Evolutionary conservation across 2,329 filamentous ascomycete species (phyloP).

Genomic region (Ophiostoma pallidulum): DNA sequence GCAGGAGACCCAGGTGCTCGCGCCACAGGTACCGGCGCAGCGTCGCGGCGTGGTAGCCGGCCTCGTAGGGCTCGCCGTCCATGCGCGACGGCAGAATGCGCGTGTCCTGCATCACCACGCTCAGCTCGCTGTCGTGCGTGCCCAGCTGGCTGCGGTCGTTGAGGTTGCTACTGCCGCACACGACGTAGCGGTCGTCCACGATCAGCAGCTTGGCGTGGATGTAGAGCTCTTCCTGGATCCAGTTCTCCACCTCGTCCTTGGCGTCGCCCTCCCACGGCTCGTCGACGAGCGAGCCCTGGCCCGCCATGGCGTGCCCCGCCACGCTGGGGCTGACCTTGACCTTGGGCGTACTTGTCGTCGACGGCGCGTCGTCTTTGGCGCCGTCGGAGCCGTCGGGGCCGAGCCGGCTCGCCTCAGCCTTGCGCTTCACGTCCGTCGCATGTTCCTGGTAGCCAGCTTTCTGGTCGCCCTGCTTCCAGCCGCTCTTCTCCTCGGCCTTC

Average conservation of each 20-base stretch:
- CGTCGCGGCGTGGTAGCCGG: slow-evolving; percentile 66
- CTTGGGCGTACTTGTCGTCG: background rate
- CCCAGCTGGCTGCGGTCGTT: slow-evolving; percentile 87
- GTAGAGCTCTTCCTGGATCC: slow-evolving; percentile 94
- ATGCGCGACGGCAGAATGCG: slow-evolving; percentile 62
- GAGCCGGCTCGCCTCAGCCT: slow-evolving; percentile 36
- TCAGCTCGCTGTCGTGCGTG: slow-evolving; percentile 82
- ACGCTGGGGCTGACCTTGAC: slow-evolving; percentile 36
- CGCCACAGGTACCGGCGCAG: slow-evolving; percentile 81
- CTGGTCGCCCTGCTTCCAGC: slow-evolving; percentile 22
- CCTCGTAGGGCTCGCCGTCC: slow-evolving; percentile 66
- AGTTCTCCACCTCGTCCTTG: slow-evolving; percentile 72
- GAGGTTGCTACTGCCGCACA: slow-evolving; percentile 82
- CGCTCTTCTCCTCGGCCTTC: slow-evolving; percentile 26
- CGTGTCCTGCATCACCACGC: slow-evolving; percentile 81
- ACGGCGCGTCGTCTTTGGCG: background rate
- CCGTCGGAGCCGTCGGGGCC: background rate
- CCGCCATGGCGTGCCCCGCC: slow-evolving; percentile 76
- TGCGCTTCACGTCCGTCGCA: slow-evolving; percentile 38
- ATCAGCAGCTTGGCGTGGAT: slow-evolving; percentile 89
- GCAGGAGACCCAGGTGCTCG: slow-evolving; percentile 80
- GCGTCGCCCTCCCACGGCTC: slow-evolving; percentile 69
- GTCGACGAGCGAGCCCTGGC: slow-evolving; percentile 46
- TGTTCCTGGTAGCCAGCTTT: slow-evolving; percentile 31
- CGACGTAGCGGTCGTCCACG: slow-evolving; percentile 73